Evolutionary conservation across 1,284 basidiomycete genomes (phyloP).

Genomic region (Moniliella sp.): DNA sequence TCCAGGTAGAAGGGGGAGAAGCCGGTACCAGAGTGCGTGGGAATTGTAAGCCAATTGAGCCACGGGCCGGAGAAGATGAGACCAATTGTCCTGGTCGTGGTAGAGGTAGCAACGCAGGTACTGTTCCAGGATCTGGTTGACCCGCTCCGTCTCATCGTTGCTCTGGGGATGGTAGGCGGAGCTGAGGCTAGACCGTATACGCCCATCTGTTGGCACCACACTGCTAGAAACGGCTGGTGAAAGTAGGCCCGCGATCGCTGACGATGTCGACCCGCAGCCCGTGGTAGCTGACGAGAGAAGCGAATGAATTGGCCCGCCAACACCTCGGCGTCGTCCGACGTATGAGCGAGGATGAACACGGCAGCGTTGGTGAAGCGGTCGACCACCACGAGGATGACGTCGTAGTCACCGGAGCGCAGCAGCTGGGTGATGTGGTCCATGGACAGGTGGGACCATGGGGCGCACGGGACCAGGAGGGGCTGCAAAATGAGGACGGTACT

Average conservation of each 20-base stretch:
- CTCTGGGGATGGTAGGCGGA: constrained; percentile 33
- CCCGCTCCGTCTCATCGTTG: constrained; percentile 38
- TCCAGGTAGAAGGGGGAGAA: constrained; percentile 2
- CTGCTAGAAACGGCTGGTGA: constrained; percentile 25
- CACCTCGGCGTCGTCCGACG: constrained; percentile 18
- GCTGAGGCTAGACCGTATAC: constrained; percentile 18
- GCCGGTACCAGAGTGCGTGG: not conserved
- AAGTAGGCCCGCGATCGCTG: constrained; percentile 35
- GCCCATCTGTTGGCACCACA: constrained; percentile 10
- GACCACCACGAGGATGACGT: constrained; percentile 36
- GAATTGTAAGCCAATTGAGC: constrained; percentile 4
- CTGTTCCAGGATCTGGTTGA: constrained; percentile 36
- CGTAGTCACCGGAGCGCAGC: constrained; percentile 28
- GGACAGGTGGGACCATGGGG: constrained; percentile 36
- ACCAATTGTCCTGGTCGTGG: constrained; percentile 7
- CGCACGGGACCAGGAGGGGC: constrained; percentile 29
- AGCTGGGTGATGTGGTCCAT: constrained; percentile 40
- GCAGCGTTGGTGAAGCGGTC: constrained; percentile 34
- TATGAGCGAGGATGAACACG: constrained; percentile 41
- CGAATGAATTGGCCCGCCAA: constrained; percentile 18
- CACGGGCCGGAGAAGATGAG: constrained; percentile 1
- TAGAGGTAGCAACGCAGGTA: constrained; percentile 14
- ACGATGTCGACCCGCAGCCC: constrained; percentile 33
- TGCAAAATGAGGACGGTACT: no score
- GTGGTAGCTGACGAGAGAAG: constrained; percentile 29